Conservation (phyloP, 1,284 basidiomycete genomes). For the Puccinia polysora region DNA sequence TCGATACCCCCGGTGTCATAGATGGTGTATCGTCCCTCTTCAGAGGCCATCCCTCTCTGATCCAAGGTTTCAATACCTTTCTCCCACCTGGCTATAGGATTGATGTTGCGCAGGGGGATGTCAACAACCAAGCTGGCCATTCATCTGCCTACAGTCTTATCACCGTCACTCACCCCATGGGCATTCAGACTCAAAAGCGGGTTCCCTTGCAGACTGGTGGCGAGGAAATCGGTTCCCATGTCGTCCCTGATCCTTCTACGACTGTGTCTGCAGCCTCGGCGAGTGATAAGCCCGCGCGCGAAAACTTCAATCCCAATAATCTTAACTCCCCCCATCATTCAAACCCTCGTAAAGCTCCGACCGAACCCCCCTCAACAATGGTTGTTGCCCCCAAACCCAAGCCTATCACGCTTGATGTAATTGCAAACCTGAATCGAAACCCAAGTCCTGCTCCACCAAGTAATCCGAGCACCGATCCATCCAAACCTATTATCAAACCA, state of each 20-base stretch:
- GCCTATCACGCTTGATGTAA: conserved; percentile 16
- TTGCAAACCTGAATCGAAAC: conserved; percentile 22
- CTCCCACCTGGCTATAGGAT: conserved; percentile 94
- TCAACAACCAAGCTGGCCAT: conserved; percentile 56
- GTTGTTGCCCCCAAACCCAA: conserved; percentile 25
- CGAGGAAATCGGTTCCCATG: conserved; percentile 42
- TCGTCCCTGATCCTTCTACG: conserved; percentile 13
- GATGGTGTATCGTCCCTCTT: conserved; percentile 93
- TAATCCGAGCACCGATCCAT: conserved; percentile 19
- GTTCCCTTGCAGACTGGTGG: conserved; percentile 43
- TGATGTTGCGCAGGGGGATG: conserved; percentile 68
- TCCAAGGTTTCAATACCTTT: conserved; percentile 99
- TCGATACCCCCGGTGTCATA: conserved; percentile 98
- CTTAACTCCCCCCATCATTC: not conserved
- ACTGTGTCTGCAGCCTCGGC: not conserved
- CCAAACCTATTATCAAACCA: conserved; percentile 48
- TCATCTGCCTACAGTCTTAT: conserved; percentile 50
- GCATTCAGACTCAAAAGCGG: conserved; percentile 47
- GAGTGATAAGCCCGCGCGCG: conserved; percentile 12
- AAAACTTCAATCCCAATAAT: conserved; percentile 18
- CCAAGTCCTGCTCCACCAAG: conserved; percentile 31
- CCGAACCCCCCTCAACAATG: conserved; percentile 2
- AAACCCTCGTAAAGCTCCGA: not conserved
- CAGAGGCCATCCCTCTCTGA: conserved; percentile 84
- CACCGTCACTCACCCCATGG: conserved; percentile 49